Percentiles rank a stretch among this genome's conserved stretches.
Conservation (phyloP, 2,329 filamentous ascomycete genomes). For the Aquanectria penicillioides region DNA sequence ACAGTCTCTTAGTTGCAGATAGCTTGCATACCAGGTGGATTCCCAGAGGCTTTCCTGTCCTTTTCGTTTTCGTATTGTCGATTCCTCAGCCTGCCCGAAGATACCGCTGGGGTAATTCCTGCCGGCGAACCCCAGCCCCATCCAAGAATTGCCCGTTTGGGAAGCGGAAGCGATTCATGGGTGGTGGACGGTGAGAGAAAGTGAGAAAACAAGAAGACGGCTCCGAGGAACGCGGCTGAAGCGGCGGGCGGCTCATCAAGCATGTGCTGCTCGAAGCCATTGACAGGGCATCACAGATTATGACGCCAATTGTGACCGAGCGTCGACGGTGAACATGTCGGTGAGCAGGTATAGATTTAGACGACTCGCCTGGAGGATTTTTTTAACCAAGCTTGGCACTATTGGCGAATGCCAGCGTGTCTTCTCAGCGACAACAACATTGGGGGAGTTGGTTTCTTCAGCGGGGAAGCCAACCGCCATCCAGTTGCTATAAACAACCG, state of each 20-base stretch:
- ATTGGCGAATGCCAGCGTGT: no score
- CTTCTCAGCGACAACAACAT: conserved; percentile 7
- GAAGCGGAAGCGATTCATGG: conserved; percentile 1
- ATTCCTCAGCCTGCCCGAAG: conserved; percentile 19
- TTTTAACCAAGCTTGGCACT: no score
- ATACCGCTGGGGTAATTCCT: conserved; percentile 23
- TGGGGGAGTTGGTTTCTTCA: conserved; percentile 2
- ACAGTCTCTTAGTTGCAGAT: conserved; percentile 7
- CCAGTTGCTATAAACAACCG: no score
- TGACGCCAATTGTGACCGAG: not conserved
- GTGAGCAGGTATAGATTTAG: conserved; percentile 4
- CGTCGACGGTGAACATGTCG: conserved; percentile 3
- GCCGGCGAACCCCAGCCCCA: not conserved
- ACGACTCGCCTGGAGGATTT: not conserved
- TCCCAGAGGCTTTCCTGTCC: conserved; percentile 4
- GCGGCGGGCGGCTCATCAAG: not conserved
- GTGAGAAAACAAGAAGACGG: no score
- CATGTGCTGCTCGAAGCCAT: not conserved
- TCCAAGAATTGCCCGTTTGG: conserved; percentile 11
- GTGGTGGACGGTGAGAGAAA: not conserved
- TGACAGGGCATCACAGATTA: not conserved
- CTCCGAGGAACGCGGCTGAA: conserved; percentile 3
- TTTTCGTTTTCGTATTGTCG: conserved; percentile 26
- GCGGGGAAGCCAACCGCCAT: no score
- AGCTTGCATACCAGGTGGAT: conserved; percentile 23